phyloP scores from a whole-genome alignment of 1,284 basidiomycete genomes.

The Ganoderma sp. region DNA sequence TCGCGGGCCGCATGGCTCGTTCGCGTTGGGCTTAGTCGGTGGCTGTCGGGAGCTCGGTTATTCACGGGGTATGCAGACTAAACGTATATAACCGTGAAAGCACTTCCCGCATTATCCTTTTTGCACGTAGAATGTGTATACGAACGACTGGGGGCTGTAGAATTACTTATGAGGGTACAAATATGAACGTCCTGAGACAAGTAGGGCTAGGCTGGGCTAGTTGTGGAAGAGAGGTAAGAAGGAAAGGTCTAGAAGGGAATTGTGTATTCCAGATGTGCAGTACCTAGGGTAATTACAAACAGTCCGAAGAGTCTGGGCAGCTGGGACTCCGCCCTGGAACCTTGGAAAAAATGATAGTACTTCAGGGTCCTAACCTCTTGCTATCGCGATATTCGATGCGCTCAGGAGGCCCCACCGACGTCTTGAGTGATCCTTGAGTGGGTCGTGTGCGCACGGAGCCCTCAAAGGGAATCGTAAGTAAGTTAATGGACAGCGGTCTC shows the following conservation, averaged over 20 bases:
- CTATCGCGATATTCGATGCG: background rate
- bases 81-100: background rate
- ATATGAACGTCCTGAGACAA: too few relatives aligned
- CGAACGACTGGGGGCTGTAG: too few relatives aligned
- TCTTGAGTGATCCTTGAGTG: background rate
- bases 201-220: too few relatives aligned
- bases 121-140: background rate
- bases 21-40: constrained; percentile 1
- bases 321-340: too few relatives aligned
- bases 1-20: background rate
- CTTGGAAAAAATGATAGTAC: too few relatives aligned
- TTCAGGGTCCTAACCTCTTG: background rate
- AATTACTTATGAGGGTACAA: too few relatives aligned
- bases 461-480: background rate
- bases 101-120: background rate
- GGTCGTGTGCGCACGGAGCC: background rate
- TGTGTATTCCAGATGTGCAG: background rate
- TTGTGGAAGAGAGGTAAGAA: too few relatives aligned
- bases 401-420: background rate
- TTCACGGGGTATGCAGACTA: background rate
- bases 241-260: too few relatives aligned
- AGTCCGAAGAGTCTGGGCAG: background rate
- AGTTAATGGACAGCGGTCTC: background rate
- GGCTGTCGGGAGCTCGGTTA: background rate
- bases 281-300: background rate